Evolutionary conservation across 192 early-diverging fungal genomes (phyloP).

Genomic region (Linnemannia schmuckeri): DNA sequence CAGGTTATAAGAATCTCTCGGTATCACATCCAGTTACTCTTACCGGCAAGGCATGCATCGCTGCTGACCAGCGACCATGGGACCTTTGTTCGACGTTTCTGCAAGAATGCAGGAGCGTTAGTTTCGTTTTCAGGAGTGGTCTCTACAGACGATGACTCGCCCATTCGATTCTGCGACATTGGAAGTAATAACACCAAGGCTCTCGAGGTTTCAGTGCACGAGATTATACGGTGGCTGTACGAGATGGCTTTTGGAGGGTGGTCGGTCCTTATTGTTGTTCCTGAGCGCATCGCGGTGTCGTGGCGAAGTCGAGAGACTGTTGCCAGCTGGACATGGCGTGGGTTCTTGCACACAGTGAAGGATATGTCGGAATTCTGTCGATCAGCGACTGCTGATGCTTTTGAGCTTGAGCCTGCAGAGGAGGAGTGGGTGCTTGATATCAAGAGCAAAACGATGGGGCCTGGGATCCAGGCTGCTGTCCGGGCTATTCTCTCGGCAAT

Average conservation of each 20-base stretch:
- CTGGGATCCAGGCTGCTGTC: not conserved
- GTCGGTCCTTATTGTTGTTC: not conserved
- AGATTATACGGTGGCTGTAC: slow-evolving; percentile 1
- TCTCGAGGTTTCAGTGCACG: not conserved
- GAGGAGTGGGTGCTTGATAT: slow-evolving; percentile 9
- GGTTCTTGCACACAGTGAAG: not conserved
- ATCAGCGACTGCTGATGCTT: not conserved
- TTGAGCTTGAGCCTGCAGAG: slow-evolving; percentile 21
- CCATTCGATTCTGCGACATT: slow-evolving; percentile 23
- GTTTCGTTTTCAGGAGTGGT: not conserved
- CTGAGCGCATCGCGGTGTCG: not conserved
- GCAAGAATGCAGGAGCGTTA: not conserved
- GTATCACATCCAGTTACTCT: slow-evolving; percentile 22
- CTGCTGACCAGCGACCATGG: slow-evolving; percentile 10
- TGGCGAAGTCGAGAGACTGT: not conserved
- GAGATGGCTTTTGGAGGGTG: not conserved
- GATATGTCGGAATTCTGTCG: not conserved
- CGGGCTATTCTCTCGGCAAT: not conserved
- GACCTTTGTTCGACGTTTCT: not conserved
- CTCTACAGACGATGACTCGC: not conserved
- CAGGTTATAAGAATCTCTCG: not conserved
- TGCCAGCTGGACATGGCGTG: not conserved
- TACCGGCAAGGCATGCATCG: not conserved
- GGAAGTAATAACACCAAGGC: not conserved
- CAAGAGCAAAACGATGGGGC: not conserved